Evolutionary conservation across 352 stramenopile genomes (phyloP).

Genomic region (Phytophthora pistaciae): DNA sequence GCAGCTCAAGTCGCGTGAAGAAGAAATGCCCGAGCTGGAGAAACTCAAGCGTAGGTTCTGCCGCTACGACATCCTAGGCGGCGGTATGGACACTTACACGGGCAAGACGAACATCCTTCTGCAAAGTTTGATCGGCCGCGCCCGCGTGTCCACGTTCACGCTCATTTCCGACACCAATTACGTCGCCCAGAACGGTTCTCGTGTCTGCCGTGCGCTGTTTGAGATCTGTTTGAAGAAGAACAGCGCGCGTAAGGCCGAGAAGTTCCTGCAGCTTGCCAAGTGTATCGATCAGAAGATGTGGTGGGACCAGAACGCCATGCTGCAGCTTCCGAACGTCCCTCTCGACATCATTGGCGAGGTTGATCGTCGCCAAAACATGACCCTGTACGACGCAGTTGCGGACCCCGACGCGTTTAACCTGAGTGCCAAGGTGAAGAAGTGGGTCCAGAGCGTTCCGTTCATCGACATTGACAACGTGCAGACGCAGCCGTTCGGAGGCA

Average conservation of each 20-base stretch:
- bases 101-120: constrained; percentile 98
- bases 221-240: constrained; percentile 97
- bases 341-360: constrained; percentile 90
- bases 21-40: constrained; percentile 95
- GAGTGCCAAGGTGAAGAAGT: constrained; percentile 73
- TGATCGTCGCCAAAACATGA: constrained; percentile 74
- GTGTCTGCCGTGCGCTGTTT: constrained; percentile 98
- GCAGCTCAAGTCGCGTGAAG: constrained; percentile 96
- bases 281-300: constrained; percentile 98
- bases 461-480: constrained; percentile 71
- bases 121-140: constrained; percentile 83
- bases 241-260: constrained; percentile 88
- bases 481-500: constrained; percentile 96
- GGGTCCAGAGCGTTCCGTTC: constrained; percentile 70
- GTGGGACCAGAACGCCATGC: constrained; percentile 96
- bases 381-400: constrained; percentile 65
- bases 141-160: constrained; percentile 95
- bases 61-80: constrained; percentile 90
- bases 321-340: constrained; percentile 93
- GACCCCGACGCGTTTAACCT: constrained; percentile 51
- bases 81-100: constrained; percentile 91
- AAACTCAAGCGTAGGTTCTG: constrained; percentile 91
- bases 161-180: constrained; percentile 99
- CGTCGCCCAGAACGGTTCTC: constrained; percentile 98
- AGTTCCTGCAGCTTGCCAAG: constrained; percentile 97